Evolutionary conservation across 1,284 basidiomycete species (phyloP).

Genomic region (Trametes pubescens): DNA sequence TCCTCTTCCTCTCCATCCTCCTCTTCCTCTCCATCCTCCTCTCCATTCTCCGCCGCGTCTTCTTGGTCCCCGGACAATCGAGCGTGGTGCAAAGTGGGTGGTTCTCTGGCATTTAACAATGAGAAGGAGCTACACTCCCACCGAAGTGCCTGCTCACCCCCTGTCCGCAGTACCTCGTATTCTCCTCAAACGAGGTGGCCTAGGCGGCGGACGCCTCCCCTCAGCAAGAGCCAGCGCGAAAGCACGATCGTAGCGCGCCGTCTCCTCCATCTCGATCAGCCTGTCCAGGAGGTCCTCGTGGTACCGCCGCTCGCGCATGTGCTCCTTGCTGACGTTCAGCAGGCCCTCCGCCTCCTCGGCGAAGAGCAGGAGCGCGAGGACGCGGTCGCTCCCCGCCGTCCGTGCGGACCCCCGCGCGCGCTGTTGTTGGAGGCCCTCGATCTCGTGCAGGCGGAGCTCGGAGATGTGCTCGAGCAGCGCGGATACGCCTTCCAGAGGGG

Average conservation of each 20-base stretch:
- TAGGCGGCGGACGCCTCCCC: conserved; percentile 26
- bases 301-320: neutral
- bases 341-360: conserved; percentile 32
- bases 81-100: too few relatives aligned
- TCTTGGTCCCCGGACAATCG: too few relatives aligned
- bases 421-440: conserved; percentile 38
- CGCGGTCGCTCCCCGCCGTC: conserved; percentile 19
- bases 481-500: conserved; percentile 5
- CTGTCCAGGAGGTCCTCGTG: conserved; percentile 25
- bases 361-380: conserved; percentile 32
- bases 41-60: too few relatives aligned
- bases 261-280: conserved; percentile 32
- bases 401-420: neutral
- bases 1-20: neutral
- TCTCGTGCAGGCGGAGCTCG: conserved; percentile 46
- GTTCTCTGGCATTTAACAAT: neutral
- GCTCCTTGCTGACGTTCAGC: conserved; percentile 9
- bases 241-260: conserved; percentile 31
- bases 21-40: neutral
- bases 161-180: too few relatives aligned
- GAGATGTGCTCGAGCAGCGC: conserved; percentile 31
- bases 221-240: conserved; percentile 34
- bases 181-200: neutral
- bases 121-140: neutral
- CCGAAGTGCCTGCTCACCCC: neutral